Base-by-base conservation (phyloP, 1,284 basidiomycete species). In the Retiboletus flavoniger region DNA sequence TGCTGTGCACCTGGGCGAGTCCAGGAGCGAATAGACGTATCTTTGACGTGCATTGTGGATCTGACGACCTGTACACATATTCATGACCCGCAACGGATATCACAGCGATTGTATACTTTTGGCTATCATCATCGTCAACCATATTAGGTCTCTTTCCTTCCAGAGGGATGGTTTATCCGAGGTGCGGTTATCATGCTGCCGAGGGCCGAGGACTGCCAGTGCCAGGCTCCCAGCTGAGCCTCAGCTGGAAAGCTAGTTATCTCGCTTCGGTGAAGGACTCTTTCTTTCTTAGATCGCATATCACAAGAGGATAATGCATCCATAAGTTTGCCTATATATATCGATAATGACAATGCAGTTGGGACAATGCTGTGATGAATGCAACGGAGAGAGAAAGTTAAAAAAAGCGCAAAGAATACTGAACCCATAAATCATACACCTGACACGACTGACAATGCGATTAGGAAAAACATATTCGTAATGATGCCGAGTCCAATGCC, bases 371-470 rank as follows among this genome's bases (percentile, higher is more conserved):
- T 39, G 38, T 42, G 29, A 32, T 36, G 35, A 36, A 48, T 32
- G 31, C 4, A 8, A 32, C 9, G 3, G 11, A 26, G 3, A 19
- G 28, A 4, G 14, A n/a, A n/a, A 36, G 38, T n/a, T 14, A 29
- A 39, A 42, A 26, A 40, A 19, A 9, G n/a, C 26, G n/a, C n/a
- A 29, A 7, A 8, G 11, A 57, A 26, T 2, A 24, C 47, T 40
- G 16, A 29, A 24, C 2, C 3, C 54, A 65, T 60, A 52, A 21
- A 54, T 50, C 64, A 64, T 70, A 67, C 66, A 67, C 53, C 28
- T 48, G 54, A 40, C 34, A 31, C 17, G 9, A 16, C 16, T n/a
- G 4, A 14, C 10, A n/a, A 38, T 50, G 50, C 29, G 17, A 64
- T 63, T 62, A 63, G 16, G 17, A 5, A 17, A 3, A n/a, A 14